These are phyloP conservation scores for Auricularia sp. DNA, from an alignment of 768 basidiomycete species.

Conservation along the genomic window DNA sequence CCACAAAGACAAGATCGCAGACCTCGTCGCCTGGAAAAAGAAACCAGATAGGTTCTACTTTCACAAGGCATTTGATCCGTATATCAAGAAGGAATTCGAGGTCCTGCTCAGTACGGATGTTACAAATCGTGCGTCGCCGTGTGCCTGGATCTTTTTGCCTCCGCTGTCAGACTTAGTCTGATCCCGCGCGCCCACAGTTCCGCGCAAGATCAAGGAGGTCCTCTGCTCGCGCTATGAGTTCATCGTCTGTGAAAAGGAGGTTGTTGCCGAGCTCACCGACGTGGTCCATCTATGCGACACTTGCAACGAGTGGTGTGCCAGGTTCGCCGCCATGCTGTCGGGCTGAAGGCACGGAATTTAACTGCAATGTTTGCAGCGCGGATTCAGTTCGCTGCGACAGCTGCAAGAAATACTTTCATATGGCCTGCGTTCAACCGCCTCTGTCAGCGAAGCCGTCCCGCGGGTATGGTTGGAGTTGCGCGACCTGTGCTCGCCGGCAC, in stretches of 20 bases:
- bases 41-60: conserved; percentile 94
- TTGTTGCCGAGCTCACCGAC: conserved; percentile 85
- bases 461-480: conserved; percentile 97
- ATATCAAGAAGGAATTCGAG: conserved; percentile 97
- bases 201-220: conserved; percentile 67
- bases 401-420: conserved; percentile 92
- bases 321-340: conserved; percentile 36
- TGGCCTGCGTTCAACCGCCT: conserved; percentile 89
- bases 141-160: conserved; percentile 14
- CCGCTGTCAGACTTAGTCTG: conserved; percentile 1
- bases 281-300: conserved; percentile 73
- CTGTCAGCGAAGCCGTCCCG: conserved; percentile 83
- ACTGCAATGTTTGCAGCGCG: conserved; percentile 33
- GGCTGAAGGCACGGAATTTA: not conserved
- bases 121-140: conserved; percentile 61
- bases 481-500: conserved; percentile 79
- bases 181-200: conserved; percentile 40
- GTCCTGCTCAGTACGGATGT: conserved; percentile 81
- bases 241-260: conserved; percentile 89
- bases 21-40: conserved; percentile 89
- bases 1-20: conserved; percentile 91
- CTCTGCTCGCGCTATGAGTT: conserved; percentile 84
- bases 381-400: conserved; percentile 85
- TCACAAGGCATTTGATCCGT: conserved; percentile 90
- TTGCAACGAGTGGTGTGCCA: conserved; percentile 84